These are phyloP conservation scores for Penicillium turbatum DNA, from an alignment of 495 filamentous ascomycete species.

Conservation along the genomic window DNA sequence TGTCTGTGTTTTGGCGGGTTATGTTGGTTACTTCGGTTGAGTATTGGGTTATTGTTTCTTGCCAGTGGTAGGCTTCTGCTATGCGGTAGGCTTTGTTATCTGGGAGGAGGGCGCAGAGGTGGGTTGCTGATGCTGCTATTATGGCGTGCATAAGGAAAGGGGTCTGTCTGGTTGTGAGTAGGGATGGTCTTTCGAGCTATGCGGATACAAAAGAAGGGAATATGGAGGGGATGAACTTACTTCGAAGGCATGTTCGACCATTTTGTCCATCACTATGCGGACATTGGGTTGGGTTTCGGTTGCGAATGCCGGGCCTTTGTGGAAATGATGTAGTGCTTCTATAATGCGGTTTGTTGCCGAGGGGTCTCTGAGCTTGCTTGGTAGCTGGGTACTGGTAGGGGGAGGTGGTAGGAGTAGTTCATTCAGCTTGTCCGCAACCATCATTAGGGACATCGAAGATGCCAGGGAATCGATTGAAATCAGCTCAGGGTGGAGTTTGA, in stretches of 20 bases:
- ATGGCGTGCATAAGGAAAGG: slow-evolving; percentile 48
- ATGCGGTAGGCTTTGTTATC: slow-evolving; percentile 28
- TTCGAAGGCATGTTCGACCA: slow-evolving; percentile 37
- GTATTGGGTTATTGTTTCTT: slow-evolving; percentile 39
- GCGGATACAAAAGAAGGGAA: neutral
- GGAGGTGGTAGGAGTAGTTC: slow-evolving; percentile 18
- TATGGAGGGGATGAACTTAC: slow-evolving; percentile 18
- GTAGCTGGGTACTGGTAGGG: neutral
- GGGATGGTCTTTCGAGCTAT: neutral
- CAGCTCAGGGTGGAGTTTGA: slow-evolving; percentile 8
- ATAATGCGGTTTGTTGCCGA: slow-evolving; percentile 5
- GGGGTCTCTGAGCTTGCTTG: neutral
- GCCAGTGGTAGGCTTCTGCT: slow-evolving; percentile 43
- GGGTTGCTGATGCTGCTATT: slow-evolving; percentile 37
- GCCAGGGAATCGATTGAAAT: slow-evolving; percentile 19
- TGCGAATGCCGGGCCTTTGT: slow-evolving; percentile 24
- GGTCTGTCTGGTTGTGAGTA: slow-evolving; percentile 28
- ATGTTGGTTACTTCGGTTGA: slow-evolving; percentile 28
- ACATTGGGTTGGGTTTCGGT: slow-evolving; percentile 16
- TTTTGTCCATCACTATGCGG: slow-evolving; percentile 29
- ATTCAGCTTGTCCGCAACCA: slow-evolving; percentile 24
- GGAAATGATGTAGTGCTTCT: slow-evolving; percentile 36
- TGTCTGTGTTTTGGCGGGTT: slow-evolving; percentile 37
- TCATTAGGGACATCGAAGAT: slow-evolving; percentile 23
- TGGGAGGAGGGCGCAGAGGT: slow-evolving; percentile 34